These are phyloP conservation scores for Bipolaris bicolor DNA, from an alignment of 2,329 filamentous ascomycete genomes.

Conservation along the genomic window DNA sequence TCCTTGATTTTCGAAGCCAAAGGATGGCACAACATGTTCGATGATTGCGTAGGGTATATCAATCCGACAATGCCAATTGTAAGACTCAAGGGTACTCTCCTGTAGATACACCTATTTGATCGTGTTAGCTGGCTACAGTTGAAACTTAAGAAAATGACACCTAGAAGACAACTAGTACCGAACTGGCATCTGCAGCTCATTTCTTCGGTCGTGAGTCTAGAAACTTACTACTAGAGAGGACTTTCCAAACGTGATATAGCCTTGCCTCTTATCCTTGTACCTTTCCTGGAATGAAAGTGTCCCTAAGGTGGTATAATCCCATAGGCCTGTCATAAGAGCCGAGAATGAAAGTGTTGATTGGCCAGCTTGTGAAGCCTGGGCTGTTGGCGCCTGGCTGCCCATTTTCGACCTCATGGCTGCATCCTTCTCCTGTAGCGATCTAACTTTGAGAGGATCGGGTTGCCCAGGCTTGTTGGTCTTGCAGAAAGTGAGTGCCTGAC, in stretches of 20 bases:
- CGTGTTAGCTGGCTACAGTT: background rate
- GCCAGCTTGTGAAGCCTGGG: constrained; percentile 13
- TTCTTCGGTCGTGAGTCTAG: background rate
- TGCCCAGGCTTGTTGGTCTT: constrained; percentile 28
- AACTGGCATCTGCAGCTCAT: background rate
- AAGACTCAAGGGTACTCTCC: background rate
- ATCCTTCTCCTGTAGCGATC: constrained; percentile 33
- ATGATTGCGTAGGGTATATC: constrained; percentile 54
- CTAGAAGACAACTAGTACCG: background rate
- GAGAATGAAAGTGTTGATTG: constrained; percentile 35
- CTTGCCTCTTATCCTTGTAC: constrained; percentile 50
- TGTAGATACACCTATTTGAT: constrained; percentile 19
- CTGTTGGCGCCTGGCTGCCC: constrained; percentile 9
- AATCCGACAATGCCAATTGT: constrained; percentile 42
- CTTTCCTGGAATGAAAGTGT: constrained; percentile 51
- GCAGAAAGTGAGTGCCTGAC: constrained; percentile 19
- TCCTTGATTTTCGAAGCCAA: constrained; percentile 20
- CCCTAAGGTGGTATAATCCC: constrained; percentile 46
- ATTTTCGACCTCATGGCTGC: constrained; percentile 22
- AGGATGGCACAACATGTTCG: constrained; percentile 46
- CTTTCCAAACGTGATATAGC: constrained; percentile 47
- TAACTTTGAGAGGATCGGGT: constrained; percentile 34
- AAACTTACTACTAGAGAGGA: constrained; percentile 29
- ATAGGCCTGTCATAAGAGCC: constrained; percentile 49
- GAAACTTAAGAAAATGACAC: background rate